Conservation (phyloP, 805 yeast genomes). For the Myxozyma lipomycoides region DNA sequence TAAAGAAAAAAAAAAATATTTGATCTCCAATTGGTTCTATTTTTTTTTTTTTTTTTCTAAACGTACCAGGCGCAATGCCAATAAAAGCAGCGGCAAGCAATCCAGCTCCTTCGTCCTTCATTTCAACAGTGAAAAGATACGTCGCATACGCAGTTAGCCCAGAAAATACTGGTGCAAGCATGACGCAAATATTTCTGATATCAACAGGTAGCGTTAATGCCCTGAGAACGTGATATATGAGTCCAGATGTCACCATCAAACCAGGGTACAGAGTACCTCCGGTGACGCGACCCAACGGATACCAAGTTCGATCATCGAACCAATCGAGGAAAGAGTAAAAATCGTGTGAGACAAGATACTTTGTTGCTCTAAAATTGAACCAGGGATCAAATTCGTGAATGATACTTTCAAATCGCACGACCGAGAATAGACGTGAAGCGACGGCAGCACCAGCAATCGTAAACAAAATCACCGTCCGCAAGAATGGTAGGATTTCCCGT, state of each 20-base stretch:
- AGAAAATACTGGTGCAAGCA: slow-evolving; percentile 94
- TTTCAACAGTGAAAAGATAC: slow-evolving; percentile 79
- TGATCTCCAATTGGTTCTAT: too few relatives aligned
- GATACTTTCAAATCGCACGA: slow-evolving; percentile 89
- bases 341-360: slow-evolving; percentile 75
- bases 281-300: slow-evolving; percentile 97
- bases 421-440: slow-evolving; percentile 90
- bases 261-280: slow-evolving; percentile 99
- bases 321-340: slow-evolving; percentile 91
- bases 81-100: slow-evolving; percentile 87
- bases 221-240: slow-evolving; percentile 70
- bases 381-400: slow-evolving; percentile 94
- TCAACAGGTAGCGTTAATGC: slow-evolving; percentile 77
- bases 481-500: slow-evolving; percentile 14
- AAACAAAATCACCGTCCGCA: slow-evolving; percentile 15
- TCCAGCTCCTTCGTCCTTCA: slow-evolving; percentile 88
- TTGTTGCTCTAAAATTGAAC: slow-evolving; percentile 96
- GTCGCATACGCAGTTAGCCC: slow-evolving; percentile 89
- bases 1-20: background rate
- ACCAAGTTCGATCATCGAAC: slow-evolving; percentile 99
- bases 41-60: too few relatives aligned
- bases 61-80: slow-evolving; percentile 89
- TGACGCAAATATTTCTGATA: slow-evolving; percentile 90
- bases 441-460: slow-evolving; percentile 68
- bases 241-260: slow-evolving; percentile 93